Base-by-base conservation (phyloP, 2,329 filamentous ascomycete species). In the Alternaria sp. region DNA sequence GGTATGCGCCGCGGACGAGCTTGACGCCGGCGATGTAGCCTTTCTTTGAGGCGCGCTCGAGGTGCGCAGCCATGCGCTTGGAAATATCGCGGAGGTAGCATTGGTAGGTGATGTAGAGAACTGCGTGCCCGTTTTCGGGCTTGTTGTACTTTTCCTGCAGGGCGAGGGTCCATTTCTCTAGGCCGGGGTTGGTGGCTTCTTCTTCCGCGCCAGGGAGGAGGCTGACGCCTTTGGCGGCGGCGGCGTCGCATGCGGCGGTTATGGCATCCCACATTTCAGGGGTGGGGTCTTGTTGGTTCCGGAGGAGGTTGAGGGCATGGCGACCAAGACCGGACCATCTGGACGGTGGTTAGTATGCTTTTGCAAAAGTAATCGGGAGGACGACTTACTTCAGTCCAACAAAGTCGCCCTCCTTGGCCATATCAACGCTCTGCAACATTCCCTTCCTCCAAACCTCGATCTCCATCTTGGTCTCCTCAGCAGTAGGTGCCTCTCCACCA, bases 171-270 rank as follows among this genome's bases (percentile, higher is more conserved):
- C 92, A 94, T 66, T 86, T 84, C 73, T 95, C 89, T 61, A 96
- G 94, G 7, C 92, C 92, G 5, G 84, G 80, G 78, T 96, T 91
- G 29, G 95, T 84, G 54, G 86, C 84, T 56, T 89, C 88, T 76
- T 96, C 92, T 78, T 97, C 93, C 1, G 92, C 93, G 63, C 96
- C 92, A 62, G 96, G 92, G 2, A 96, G 85, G 1, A 97, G 83
- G 3, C 86, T 84, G 3, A 96, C 86, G 24, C 88, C 86, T 51
- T 88, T 87, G 36, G 85, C 80, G 2, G 86, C 83, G 0, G 92
- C 92, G 14, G 90, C 84, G 45, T 88, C 81, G 78, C 92, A 96
- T 63, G 96, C 88, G 48, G 86, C 82, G 65, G 91, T 85, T 61
- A 96, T 91, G 13, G 90, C 89, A 13, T 84, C 78, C 51, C 85